phyloP scores from a whole-genome alignment of 495 filamentous ascomycete genomes.

The Aspergillus heteromorphus region DNA sequence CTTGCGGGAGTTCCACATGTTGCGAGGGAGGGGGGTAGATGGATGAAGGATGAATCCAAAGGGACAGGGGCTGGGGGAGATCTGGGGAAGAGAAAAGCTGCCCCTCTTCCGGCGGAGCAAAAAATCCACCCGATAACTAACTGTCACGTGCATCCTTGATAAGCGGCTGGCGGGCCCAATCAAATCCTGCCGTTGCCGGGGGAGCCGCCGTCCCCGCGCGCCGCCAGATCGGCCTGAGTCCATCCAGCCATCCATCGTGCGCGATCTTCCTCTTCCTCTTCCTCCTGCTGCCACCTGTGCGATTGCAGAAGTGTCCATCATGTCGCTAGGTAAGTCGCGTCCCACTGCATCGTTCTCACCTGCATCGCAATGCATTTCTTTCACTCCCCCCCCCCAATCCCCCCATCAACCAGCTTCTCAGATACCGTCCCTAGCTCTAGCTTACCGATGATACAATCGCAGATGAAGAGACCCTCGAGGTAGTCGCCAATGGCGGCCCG shows the following conservation, averaged over 20 bases:
- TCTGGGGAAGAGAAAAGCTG: conserved; percentile 14
- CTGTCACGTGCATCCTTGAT: conserved; percentile 18
- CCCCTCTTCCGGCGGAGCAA: conserved; percentile 28
- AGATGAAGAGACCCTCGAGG: conserved; percentile 60
- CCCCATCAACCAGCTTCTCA: background rate
- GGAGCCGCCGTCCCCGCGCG: conserved; percentile 6
- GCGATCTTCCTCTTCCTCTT: background rate
- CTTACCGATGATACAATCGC: conserved; percentile 4
- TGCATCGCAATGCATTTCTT: background rate
- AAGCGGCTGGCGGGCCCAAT: conserved; percentile 15
- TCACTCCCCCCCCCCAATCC: background rate
- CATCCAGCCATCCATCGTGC: background rate
- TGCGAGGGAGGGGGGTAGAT: no score
- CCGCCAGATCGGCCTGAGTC: background rate
- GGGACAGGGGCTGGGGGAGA: conserved; percentile 7
- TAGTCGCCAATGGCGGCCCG: conserved; percentile 57
- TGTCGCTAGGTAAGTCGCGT: conserved; percentile 33
- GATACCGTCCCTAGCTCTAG: background rate
- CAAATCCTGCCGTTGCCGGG: conserved; percentile 1
- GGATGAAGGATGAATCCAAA: conserved; percentile 5
- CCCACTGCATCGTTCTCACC: background rate
- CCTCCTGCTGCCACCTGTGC: background rate
- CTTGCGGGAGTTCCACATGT: conserved; percentile 46
- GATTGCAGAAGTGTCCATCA: conserved; percentile 13
- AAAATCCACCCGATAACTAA: conserved; percentile 20